These are phyloP conservation scores for Skeletonema menzelii DNA, from an alignment of 108 stramenopile species.

Conservation along the genomic window DNA sequence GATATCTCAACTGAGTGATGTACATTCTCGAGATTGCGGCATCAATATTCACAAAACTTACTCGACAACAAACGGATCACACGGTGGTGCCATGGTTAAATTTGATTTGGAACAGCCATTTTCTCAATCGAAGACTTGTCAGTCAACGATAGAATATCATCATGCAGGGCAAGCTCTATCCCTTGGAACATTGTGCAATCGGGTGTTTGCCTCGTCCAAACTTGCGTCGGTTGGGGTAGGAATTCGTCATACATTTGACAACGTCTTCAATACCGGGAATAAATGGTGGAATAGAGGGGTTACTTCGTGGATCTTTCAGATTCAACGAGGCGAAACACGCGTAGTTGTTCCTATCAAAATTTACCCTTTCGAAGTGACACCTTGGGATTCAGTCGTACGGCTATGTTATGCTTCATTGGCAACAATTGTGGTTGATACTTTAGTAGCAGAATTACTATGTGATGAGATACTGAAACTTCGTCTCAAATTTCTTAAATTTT, in stretches of 20 bases:
- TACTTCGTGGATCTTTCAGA: conserved; percentile 33
- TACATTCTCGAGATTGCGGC: conserved; percentile 20
- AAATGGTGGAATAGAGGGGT: conserved; percentile 10
- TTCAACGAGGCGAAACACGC: conserved; percentile 35
- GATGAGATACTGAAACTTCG: conserved; percentile 19
- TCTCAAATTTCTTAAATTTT: conserved; percentile 13
- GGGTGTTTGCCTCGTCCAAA: conserved; percentile 25
- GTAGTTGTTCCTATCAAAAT: conserved; percentile 26
- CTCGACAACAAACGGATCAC: background rate
- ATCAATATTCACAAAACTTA: conserved; percentile 4
- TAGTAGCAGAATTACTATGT: conserved; percentile 36
- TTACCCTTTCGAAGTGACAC: background rate
- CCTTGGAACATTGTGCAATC: conserved; percentile 27
- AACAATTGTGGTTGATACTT: conserved; percentile 24
- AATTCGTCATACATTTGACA: conserved; percentile 18
- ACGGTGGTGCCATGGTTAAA: conserved; percentile 18
- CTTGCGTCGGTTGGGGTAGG: conserved; percentile 35
- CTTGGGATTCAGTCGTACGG: conserved; percentile 23
- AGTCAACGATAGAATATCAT: conserved; percentile 26
- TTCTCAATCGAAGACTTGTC: conserved; percentile 18
- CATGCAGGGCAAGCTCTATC: conserved; percentile 17
- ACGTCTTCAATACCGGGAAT: background rate
- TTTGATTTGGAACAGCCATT: conserved; percentile 30
- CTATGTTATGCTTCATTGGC: conserved; percentile 31
- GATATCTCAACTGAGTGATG: conserved; percentile 5